phyloP scores from a whole-genome alignment of 352 stramenopile genomes.

The Phytophthora hybrid region DNA sequence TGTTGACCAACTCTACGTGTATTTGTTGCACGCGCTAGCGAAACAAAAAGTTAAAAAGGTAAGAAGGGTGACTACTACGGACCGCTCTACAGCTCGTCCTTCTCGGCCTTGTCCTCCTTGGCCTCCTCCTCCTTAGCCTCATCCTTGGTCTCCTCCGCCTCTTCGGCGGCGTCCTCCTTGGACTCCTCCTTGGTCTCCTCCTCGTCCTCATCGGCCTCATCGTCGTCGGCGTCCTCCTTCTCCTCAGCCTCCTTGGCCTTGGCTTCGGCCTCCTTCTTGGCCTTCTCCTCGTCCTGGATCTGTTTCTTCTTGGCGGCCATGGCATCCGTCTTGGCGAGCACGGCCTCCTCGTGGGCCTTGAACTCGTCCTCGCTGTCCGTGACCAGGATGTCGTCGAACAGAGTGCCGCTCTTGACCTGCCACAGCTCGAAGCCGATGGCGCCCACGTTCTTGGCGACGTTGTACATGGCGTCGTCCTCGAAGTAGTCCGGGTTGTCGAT shows the following conservation, averaged over 20 bases:
- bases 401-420: slow-evolving; percentile 98
- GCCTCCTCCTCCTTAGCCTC: slow-evolving; percentile 28
- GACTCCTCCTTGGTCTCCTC: slow-evolving; percentile 29
- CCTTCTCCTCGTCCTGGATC: slow-evolving; percentile 78
- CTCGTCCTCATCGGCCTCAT: slow-evolving; percentile 73
- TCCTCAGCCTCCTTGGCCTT: slow-evolving; percentile 81
- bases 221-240: slow-evolving; percentile 68
- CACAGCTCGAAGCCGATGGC: slow-evolving; percentile 99
- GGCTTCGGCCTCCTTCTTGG: slow-evolving; percentile 71
- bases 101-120: slow-evolving; percentile 38
- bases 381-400: slow-evolving; percentile 99
- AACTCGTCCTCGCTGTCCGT: slow-evolving; percentile 97
- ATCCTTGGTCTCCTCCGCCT: slow-evolving; percentile 38
- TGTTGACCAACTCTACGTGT: slow-evolving; percentile 40
- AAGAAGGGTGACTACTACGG: slow-evolving; percentile 12
- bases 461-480: slow-evolving; percentile 95
- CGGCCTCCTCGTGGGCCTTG: slow-evolving; percentile 96
- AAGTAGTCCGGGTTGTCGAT: slow-evolving; percentile 98
- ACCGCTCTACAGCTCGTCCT: slow-evolving; percentile 61
- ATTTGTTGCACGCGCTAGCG: slow-evolving; percentile 36
- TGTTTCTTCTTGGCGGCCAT: slow-evolving; percentile 83
- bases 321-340: slow-evolving; percentile 88
- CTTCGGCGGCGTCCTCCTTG: slow-evolving; percentile 53
- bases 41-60: slow-evolving; percentile 46
- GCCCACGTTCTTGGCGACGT: slow-evolving; percentile 95